Percentiles rank a stretch among this genome's conserved stretches.
These are phyloP conservation scores for Candida hispaniensis DNA, from an alignment of 805 yeast genomes.

Conservation along the genomic window DNA sequence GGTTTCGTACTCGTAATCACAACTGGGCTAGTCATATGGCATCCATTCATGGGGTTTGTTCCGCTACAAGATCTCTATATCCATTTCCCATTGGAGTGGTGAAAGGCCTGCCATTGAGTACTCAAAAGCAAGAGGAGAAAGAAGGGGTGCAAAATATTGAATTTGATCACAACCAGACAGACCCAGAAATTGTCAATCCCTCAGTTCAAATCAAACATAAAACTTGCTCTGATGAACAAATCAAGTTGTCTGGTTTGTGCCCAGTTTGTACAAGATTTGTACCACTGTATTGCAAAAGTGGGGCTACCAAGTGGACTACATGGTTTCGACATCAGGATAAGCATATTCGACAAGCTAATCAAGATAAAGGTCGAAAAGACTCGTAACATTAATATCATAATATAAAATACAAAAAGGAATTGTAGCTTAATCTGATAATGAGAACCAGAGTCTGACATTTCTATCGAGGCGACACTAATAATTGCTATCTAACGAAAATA, in stretches of 20 bases:
- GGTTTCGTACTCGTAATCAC: constrained; percentile 12
- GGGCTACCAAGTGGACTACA: constrained; percentile 5
- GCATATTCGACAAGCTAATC: constrained; percentile 8
- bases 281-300: constrained; percentile 4
- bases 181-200: constrained; percentile 2
- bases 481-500: no score
- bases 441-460: no score
- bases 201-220: neutral
- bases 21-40: constrained; percentile 9
- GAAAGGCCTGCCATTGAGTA: constrained; percentile 1
- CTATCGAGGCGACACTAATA: no score
- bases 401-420: no score
- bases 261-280: constrained; percentile 1
- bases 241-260: constrained; percentile 9
- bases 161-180: neutral
- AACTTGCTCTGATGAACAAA: constrained; percentile 1
- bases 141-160: neutral
- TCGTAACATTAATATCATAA: no score
- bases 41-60: constrained; percentile 5
- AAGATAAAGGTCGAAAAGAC: constrained; percentile 1
- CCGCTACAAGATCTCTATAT: constrained; percentile 6
- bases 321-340: constrained; percentile 15
- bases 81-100: constrained; percentile 2
- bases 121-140: constrained; percentile 7
- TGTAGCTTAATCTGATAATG: no score